phyloP scores from a whole-genome alignment of 225 moss, liverwort and hornwort species.

The Bryum argenteum region DNA sequence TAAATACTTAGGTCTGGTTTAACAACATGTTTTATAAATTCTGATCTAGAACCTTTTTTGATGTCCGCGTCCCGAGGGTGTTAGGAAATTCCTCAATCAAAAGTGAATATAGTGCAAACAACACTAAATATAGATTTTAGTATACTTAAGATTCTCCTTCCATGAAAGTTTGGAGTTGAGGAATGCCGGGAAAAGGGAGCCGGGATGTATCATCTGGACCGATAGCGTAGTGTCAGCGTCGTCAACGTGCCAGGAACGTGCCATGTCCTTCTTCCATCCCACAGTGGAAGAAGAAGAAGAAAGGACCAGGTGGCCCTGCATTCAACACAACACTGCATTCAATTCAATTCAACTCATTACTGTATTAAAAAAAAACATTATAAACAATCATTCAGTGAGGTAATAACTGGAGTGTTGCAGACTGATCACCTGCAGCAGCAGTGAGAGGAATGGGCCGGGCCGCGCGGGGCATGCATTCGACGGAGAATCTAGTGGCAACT shows the following conservation, averaged over 20 bases:
- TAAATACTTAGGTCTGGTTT: no score
- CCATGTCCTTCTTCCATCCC: slow-evolving; percentile 25
- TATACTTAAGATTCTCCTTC: no score
- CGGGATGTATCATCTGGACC: no score
- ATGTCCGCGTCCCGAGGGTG: no score
- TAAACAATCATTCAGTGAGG: not conserved
- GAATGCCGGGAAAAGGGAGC: not conserved
- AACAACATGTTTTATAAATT: no score
- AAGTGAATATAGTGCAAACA: no score
- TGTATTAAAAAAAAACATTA: slow-evolving; percentile 6
- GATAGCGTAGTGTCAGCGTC: not conserved
- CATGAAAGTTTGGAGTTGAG: slow-evolving; percentile 2
- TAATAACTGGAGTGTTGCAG: not conserved
- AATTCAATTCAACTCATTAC: not conserved
- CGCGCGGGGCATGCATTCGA: no score
- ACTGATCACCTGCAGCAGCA: not conserved
- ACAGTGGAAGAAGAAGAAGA: no score
- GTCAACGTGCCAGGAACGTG: slow-evolving; percentile 30
- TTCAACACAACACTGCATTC: slow-evolving; percentile 13
- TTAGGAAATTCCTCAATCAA: no score
- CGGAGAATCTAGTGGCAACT: not conserved
- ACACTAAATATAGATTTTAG: no score
- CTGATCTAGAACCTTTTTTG: no score
- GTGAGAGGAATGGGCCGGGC: not conserved
- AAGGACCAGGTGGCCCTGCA: not conserved